These are phyloP conservation scores for Epichloe festucae DNA, from an alignment of 2,329 filamentous ascomycete species.

Conservation along the genomic window DNA sequence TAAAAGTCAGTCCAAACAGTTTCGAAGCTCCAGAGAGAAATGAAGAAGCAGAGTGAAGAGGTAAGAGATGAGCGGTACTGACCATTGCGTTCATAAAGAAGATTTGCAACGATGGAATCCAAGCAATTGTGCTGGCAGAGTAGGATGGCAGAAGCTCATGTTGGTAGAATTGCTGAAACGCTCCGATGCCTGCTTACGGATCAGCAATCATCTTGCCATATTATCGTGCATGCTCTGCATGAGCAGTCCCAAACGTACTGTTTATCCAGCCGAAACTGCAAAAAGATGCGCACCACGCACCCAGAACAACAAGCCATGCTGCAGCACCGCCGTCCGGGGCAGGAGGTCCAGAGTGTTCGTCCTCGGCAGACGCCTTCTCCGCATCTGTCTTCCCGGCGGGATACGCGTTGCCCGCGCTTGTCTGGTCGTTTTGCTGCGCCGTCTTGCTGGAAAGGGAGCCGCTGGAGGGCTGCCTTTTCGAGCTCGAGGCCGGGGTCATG, in stretches of 20 bases:
- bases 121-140: conserved; percentile 37
- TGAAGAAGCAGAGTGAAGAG: background rate
- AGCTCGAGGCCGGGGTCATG: background rate
- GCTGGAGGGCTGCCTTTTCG: background rate
- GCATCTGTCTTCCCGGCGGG: background rate
- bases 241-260: conserved; percentile 7
- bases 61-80: background rate
- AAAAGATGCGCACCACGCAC: conserved; percentile 19
- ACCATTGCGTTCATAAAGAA: conserved; percentile 33
- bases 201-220: background rate
- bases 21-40: background rate
- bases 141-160: conserved; percentile 26
- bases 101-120: conserved; percentile 41
- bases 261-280: conserved; percentile 20
- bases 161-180: conserved; percentile 42
- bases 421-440: background rate
- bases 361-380: background rate
- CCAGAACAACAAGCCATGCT: conserved; percentile 19
- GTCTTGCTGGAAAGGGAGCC: background rate
- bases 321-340: conserved; percentile 12
- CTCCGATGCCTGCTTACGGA: conserved; percentile 19
- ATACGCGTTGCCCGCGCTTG: background rate
- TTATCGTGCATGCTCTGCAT: background rate
- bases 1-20: background rate
- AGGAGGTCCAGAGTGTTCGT: background rate